Base-by-base conservation (phyloP, 331 rosid species). In the Quercus tomentella region DNA sequence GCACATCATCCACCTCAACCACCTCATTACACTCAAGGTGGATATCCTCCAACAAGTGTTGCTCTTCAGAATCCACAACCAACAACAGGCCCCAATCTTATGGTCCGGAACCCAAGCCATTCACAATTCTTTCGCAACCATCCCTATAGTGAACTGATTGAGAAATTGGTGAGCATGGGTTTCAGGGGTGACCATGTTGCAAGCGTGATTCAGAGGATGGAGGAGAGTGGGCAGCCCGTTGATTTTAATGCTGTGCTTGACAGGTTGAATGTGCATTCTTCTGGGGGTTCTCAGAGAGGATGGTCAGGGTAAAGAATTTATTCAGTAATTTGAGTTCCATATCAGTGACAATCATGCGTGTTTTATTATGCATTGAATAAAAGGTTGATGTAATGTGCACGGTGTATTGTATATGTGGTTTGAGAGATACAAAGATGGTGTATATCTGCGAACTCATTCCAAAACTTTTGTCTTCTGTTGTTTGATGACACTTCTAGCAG, bases 351-450 rank as follows among this genome's bases (percentile, higher is more conserved):
- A 70, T 89, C 90, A 87, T 89, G 95, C 92, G 91, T 87, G 88
- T 92, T 94, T 92, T 92, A 86, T 80, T 86, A 90, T 92, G 96
- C 97, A 94, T 86, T 84, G 94, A 94, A 92, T 92, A 94, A 91
- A 88, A 84, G 72, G 54, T 85, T 79, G 79, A 83, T 86, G 85
- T 87, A 73, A 69, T 63, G 74, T 74, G 79, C 78, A 73, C 81
- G 73, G 72, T 87, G 69, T 82, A 80, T 81, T 78, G 61, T 80
- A 76, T 79, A 82, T 70, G 81, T 78, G 83, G 83, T 37, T 81
- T 73, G 79, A 33, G 79, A 62, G 86, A 62, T 55, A 12, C 75
- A 67, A 75, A 60, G 61, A 56, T 68, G 5, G 66, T 77, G 84
- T 86, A 73, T 76, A 75, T 79, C 65, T 65, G 75, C 43, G 31